Conservation (phyloP, 495 filamentous ascomycete genomes). For the Tuber brumale region DNA sequence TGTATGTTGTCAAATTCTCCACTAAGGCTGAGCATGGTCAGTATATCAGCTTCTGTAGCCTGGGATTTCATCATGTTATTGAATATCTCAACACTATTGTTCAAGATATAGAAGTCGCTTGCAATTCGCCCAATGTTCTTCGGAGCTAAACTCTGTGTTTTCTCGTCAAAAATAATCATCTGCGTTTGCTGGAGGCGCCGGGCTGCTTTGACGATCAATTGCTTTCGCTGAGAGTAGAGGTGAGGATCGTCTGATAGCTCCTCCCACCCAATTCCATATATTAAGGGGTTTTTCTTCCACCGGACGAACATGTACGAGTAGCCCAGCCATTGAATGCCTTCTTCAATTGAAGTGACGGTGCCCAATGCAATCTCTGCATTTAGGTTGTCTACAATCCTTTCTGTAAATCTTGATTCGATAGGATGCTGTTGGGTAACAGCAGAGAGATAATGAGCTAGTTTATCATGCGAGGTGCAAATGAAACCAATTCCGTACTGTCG, state of each 20-base stretch:
- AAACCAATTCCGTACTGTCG: constrained; percentile 94
- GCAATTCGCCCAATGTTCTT: constrained; percentile 96
- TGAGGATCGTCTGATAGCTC: constrained; percentile 80
- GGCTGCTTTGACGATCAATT: constrained; percentile 81
- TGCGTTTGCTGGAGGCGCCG: constrained; percentile 78
- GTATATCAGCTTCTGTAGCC: constrained; percentile 77
- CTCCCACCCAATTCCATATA: constrained; percentile 94
- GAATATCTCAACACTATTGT: constrained; percentile 90
- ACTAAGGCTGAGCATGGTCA: constrained; percentile 92
- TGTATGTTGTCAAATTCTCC: constrained; percentile 98
- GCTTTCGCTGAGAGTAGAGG: constrained; percentile 70
- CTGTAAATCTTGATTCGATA: constrained; percentile 88
- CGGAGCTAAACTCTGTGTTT: constrained; percentile 77
- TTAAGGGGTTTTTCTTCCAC: constrained; percentile 83
- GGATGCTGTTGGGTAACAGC: constrained; percentile 93
- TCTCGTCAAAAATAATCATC: constrained; percentile 98
- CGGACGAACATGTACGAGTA: constrained; percentile 97
- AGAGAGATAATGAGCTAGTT: constrained; percentile 80
- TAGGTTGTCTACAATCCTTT: constrained; percentile 86
- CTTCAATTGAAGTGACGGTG: constrained; percentile 88
- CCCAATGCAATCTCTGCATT: constrained; percentile 93
- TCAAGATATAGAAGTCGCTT: constrained; percentile 91
- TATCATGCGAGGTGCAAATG: constrained; percentile 92
- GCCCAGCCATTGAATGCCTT: constrained; percentile 93
- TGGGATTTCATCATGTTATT: constrained; percentile 79